Conservation (phyloP, 345 rosid genomes). For the Toxicodendron radicans region DNA sequence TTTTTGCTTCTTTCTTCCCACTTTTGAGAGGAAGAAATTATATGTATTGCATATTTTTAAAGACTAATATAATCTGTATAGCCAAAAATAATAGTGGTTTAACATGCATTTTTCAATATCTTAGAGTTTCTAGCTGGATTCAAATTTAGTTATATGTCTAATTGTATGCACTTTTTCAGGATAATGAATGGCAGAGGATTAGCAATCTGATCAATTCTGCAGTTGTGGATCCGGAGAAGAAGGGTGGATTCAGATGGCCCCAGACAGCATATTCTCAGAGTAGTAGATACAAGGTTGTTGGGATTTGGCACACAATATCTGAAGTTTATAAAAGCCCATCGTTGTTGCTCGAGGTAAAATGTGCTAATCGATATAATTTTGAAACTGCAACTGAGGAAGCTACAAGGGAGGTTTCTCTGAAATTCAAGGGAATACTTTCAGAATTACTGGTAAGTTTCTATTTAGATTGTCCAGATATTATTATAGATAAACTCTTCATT, state of each 20-base stretch:
- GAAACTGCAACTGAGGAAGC: slow-evolving; percentile 38
- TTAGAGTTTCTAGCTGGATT: not conserved
- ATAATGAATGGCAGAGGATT: slow-evolving; percentile 50
- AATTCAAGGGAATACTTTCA: slow-evolving; percentile 47
- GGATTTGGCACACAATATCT: slow-evolving; percentile 43
- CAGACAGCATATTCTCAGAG: slow-evolving; percentile 37
- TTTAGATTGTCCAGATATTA: not conserved
- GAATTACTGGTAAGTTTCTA: slow-evolving; percentile 26
- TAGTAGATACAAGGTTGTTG: slow-evolving; percentile 45
- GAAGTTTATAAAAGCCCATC: slow-evolving; percentile 40
- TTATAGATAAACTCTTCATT: not conserved
- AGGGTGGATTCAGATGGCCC: slow-evolving; percentile 75
- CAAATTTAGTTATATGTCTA: not conserved
- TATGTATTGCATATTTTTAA: too few species aligned
- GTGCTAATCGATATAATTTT: slow-evolving; percentile 56
- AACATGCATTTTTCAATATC: too few species aligned
- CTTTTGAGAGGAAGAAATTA: too few species aligned
- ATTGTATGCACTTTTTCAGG: slow-evolving; percentile 39
- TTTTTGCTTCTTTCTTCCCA: too few species aligned
- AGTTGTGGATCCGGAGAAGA: slow-evolving; percentile 51
- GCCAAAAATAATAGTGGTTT: too few species aligned
- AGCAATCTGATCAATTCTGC: slow-evolving; percentile 45
- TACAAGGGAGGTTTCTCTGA: slow-evolving; percentile 40
- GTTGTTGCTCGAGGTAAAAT: slow-evolving; percentile 46
- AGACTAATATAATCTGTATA: too few species aligned